Evolutionary conservation across 2,329 filamentous ascomycete genomes (phyloP), one percentile per base, ranked within the genome.

Genomic region (Colletotrichum camelliae): DNA sequence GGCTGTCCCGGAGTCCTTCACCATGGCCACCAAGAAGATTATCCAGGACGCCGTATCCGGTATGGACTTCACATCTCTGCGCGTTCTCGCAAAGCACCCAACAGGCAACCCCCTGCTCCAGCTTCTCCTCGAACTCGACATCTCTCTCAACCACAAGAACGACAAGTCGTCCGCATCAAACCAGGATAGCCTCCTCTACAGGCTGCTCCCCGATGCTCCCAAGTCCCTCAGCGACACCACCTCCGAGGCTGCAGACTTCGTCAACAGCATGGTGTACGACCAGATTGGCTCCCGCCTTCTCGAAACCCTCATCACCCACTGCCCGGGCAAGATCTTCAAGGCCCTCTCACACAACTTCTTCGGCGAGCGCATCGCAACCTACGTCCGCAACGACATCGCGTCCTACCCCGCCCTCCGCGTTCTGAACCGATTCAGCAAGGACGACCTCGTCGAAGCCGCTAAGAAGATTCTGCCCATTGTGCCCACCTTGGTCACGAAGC

Each of bases 91-190:
- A 2, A 96, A 93, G 24, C 96, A 98, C 81, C 95, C 95, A 6
- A 94, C 96, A 1, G 97, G 96, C 64, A 98, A 98, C 81, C 97
- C 97, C 0, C 94, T 96, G 1, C 89, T 99, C n/a, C 97, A 98
- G 83, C 90, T 98, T 2, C 88, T 99, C 35, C 87, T 99, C 5
- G 95, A 96, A 81, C 88, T 99, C 18, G 97, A 99, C 81, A 91
- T 98, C 64, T 90, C 92, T 0, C 88, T 94, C 75, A 94, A 94
- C 78, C 91, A 90, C 70, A 92, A 92, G 77, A 90, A 89, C 5
- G 92, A 92, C 78, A 92, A 91, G 79, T 91, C 94, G 77, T 86
- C 91, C 8, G 79, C 83, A 1, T 84, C 80, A 6, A 74, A 82
- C 24, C 84, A 82, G 31, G 82, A 82, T 24, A 24, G 24, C 24